Base-by-base conservation (phyloP, 495 filamentous ascomycete species). In the Hypoxylon lienhwacheense region DNA sequence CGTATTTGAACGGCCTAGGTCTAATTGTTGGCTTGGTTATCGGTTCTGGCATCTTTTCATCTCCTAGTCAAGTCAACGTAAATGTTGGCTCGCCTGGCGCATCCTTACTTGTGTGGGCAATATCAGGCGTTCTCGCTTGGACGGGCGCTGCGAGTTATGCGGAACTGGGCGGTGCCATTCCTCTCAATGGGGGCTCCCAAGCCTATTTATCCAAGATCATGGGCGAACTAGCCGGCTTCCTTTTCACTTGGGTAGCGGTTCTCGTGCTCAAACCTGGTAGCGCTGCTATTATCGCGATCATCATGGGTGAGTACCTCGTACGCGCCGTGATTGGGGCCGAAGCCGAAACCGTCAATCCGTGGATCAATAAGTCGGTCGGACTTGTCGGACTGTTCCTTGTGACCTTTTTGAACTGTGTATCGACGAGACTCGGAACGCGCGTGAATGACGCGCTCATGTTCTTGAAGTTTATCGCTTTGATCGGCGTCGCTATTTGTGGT, bases 31-130 rank as follows among this genome's bases (percentile, higher is more conserved):
- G 95, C 4, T 64, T 98, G 37, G 93, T 97, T 67, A 97, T 98
- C 60, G 93, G 93, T n/a, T 91, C 88, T 12, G 93, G 93, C 1
- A 97, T 98, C 63, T 98, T 98, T 72, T 92, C 90, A 7, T 91
- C 89, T 21, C 93, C 93, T 0, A 89, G 88, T 55, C 90, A 96
- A 71, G 95, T 98, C 59, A 96, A 96, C 64, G 79, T 79, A 44
- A 92, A 96, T 70, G 91, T 86, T 19, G 95, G 95, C 17, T 96
- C 92, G 20, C 91, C 92, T 1, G 93, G 93, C 4, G 91, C 90
- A 37, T 85, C 90, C 5, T 74, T 98, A 44, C 81, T 97, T 14
- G 84, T 96, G 4, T 98, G 93, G 93, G 77, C 79, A 3, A 81
- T 98, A 32, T 93, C 95, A 2, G 93, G 93, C 1, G 59, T 97